These are phyloP conservation scores for Sophora flavescens DNA, from an alignment of 306 rosid species.

Conservation along the genomic window DNA sequence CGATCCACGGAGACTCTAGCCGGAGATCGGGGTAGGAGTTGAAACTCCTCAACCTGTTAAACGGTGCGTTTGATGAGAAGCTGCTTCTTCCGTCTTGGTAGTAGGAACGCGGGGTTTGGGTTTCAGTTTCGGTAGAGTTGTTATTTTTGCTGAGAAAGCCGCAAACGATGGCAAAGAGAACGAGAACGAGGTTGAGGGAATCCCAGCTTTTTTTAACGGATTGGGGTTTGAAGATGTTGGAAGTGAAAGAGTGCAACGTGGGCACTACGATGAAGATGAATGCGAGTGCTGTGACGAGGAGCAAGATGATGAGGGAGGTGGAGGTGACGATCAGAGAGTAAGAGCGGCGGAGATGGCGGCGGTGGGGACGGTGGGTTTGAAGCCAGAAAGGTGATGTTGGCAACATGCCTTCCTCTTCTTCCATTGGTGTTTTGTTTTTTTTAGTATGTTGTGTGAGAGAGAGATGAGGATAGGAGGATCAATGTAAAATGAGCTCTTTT, in stretches of 20 bases:
- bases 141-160: constrained; percentile 75
- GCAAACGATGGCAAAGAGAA: constrained; percentile 87
- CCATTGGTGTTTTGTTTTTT: constrained; percentile 45
- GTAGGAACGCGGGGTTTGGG: constrained; percentile 37
- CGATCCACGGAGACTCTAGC: constrained; percentile 52
- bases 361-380: constrained; percentile 20
- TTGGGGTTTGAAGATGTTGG: constrained; percentile 68
- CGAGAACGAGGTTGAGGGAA: constrained; percentile 73
- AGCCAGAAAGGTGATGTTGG: constrained; percentile 72
- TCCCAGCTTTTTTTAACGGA: constrained; percentile 80
- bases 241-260: constrained; percentile 58
- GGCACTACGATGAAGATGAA: constrained; percentile 62
- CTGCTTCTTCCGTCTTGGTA: neutral
- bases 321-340: constrained; percentile 63
- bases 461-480: neutral
- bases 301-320: constrained; percentile 51
- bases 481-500: neutral
- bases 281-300: constrained; percentile 51
- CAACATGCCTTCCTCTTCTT: constrained; percentile 51
- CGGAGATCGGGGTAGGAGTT: constrained; percentile 87
- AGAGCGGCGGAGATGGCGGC: constrained; percentile 62
- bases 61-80: constrained; percentile 42
- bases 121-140: neutral
- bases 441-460: constrained; percentile 2
- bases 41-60: constrained; percentile 64